Evolutionary conservation across 1,284 basidiomycete genomes (phyloP).

Genomic region (Tremellales sp.): DNA sequence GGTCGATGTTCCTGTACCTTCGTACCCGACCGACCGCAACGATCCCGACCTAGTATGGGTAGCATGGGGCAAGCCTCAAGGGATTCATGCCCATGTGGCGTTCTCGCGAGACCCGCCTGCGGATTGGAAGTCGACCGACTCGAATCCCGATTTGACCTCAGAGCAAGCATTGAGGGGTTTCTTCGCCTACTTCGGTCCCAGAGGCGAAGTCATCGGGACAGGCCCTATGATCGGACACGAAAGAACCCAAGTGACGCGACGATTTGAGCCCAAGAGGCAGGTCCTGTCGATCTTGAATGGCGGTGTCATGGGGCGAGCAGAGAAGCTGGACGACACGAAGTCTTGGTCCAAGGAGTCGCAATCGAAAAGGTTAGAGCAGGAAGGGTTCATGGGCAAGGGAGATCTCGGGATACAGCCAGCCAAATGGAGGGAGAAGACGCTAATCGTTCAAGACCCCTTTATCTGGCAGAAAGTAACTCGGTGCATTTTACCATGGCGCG

Average conservation of each 20-base stretch:
- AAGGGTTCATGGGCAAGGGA: slow-evolving; percentile 29
- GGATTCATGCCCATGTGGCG: slow-evolving; percentile 28
- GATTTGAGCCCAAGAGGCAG: slow-evolving; percentile 21
- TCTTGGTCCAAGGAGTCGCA: slow-evolving; percentile 4
- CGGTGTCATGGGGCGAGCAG: slow-evolving; percentile 15
- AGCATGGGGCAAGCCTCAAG: slow-evolving; percentile 34
- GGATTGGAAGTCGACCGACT: slow-evolving; percentile 15
- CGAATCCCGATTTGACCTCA: slow-evolving; percentile 19
- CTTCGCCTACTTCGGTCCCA: slow-evolving; percentile 30
- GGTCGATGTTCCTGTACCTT: slow-evolving; percentile 11
- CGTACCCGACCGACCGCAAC: slow-evolving; percentile 8
- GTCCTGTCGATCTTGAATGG: slow-evolving; percentile 39
- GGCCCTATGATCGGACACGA: background rate
- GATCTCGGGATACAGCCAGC: slow-evolving; percentile 30
- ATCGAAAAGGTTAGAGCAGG: slow-evolving; percentile 9
- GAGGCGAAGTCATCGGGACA: background rate
- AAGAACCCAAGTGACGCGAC: too few relatives aligned
- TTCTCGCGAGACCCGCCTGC: slow-evolving; percentile 20
- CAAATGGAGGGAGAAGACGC: slow-evolving; percentile 29
- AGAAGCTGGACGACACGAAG: slow-evolving; percentile 1
- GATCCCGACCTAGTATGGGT: slow-evolving; percentile 35
- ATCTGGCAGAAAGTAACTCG: slow-evolving; percentile 45
- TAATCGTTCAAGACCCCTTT: slow-evolving; percentile 49
- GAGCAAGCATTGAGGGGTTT: slow-evolving; percentile 37
- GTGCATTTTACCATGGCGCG: background rate